A percentile compares a stretch with the other conserved stretches of the same genome.
These are phyloP conservation scores for Penicillium occitanis DNA, from an alignment of 2,329 filamentous ascomycete species.

Conservation along the genomic window DNA sequence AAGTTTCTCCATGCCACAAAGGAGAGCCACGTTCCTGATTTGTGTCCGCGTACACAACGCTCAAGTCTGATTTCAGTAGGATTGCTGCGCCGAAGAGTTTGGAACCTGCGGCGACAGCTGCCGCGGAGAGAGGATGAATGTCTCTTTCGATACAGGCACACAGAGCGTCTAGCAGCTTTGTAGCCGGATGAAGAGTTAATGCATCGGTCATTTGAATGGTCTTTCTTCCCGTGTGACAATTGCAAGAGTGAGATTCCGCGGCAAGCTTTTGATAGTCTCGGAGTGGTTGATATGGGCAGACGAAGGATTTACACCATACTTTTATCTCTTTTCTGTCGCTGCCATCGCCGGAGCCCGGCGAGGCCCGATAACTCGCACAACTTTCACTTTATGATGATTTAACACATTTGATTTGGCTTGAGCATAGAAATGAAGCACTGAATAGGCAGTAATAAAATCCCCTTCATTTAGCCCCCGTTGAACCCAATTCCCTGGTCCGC, in stretches of 20 bases:
- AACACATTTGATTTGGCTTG: neutral
- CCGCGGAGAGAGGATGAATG: constrained; percentile 17
- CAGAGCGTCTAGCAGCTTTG: constrained; percentile 15
- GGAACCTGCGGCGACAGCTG: constrained; percentile 15
- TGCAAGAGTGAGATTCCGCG: neutral
- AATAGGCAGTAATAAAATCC: neutral
- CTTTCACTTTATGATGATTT: neutral
- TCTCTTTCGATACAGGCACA: constrained; percentile 14
- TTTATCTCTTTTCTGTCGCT: neutral
- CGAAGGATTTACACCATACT: neutral
- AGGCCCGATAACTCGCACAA: neutral
- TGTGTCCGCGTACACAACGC: constrained; percentile 16
- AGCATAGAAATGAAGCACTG: neutral
- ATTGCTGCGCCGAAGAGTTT: constrained; percentile 19
- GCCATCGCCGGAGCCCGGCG: neutral
- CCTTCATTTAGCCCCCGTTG: neutral
- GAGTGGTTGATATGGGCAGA: no score
- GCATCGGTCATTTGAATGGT: constrained; percentile 12
- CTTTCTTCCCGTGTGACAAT: neutral
- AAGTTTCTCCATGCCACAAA: constrained; percentile 18
- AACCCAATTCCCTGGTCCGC: neutral
- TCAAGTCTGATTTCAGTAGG: constrained; percentile 14
- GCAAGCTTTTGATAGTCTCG: neutral
- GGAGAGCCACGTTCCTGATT: constrained; percentile 19
- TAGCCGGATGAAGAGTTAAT: constrained; percentile 10